Conservation (phyloP, 768 basidiomycete species). For the Russula abietina region DNA sequence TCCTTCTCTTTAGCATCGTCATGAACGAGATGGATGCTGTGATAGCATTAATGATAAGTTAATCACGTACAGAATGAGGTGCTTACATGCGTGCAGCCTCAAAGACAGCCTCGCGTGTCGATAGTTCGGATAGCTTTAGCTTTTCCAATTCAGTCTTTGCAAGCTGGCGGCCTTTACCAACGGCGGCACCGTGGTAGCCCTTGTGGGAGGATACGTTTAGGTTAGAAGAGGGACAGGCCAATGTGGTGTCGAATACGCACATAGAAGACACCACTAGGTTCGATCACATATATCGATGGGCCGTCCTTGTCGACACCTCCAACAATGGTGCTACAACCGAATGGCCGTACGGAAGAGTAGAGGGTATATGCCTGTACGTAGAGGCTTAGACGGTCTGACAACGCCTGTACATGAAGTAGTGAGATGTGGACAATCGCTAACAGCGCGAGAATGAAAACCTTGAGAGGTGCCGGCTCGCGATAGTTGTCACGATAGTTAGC, state of each 20-base stretch:
- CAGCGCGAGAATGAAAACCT: constrained; percentile 44
- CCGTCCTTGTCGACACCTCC: constrained; percentile 85
- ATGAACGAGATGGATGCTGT: constrained; percentile 93
- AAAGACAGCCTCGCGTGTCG: constrained; percentile 77
- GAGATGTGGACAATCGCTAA: neutral
- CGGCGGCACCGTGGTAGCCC: constrained; percentile 96
- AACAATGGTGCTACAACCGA: constrained; percentile 90
- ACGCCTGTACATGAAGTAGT: constrained; percentile 35
- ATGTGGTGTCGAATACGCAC: constrained; percentile 40
- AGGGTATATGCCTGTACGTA: constrained; percentile 95
- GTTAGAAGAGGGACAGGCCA: neutral
- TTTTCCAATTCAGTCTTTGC: constrained; percentile 99
- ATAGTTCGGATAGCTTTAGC: constrained; percentile 75
- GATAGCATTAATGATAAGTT: constrained; percentile 2
- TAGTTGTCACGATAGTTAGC: constrained; percentile 65
- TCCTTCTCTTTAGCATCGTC: constrained; percentile 98
- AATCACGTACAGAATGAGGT: constrained; percentile 13
- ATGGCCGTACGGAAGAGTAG: constrained; percentile 96
- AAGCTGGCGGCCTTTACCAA: constrained; percentile 95
- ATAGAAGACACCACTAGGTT: constrained; percentile 90
- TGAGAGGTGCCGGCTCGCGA: constrained; percentile 67
- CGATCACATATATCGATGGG: constrained; percentile 82
- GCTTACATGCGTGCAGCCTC: constrained; percentile 95
- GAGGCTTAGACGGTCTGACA: constrained; percentile 75
- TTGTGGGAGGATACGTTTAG: constrained; percentile 30